Evolutionary conservation across 2,329 filamentous ascomycete genomes (phyloP), one percentile per base, ranked within the genome.

Genomic region (Sporothrix euskadiensis): DNA sequence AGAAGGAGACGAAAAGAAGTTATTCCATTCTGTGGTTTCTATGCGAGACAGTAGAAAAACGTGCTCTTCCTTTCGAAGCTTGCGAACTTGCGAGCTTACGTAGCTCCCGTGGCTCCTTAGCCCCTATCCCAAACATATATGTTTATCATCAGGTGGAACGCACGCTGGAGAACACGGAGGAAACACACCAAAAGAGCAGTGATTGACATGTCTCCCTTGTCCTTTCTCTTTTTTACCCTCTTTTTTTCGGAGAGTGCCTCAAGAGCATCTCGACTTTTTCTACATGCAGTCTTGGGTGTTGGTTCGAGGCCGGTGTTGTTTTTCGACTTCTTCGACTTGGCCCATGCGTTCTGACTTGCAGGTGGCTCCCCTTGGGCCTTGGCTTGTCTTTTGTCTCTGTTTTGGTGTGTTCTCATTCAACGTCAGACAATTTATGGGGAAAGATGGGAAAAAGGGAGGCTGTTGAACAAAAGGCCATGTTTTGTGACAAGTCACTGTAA

Each of bases 401-500:
- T 26, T 26, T 26, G 35, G 4, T 35, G 9, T 57, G 9, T 19
- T 44, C 22, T 49, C 26, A 68, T 49, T 49, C 14, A n/a, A 30
- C 14, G 44, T 32, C 12, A 32, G 22, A 49, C 44, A 47, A 30
- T 22, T 22, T 19, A 19, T 41, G 35, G 16, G 8, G 41, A 63
- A 35, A 35, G 26, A 19, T 41, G 35, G 59, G n/a, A 56, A 30
- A 56, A 56, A 26, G 52, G 26, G 52, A 56, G 22, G n/a, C 9
- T 9, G 4, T 12, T 22, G 8, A 6, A 22, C 7, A 32, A 39
- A 32, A 61, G 39, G 61, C 65, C 65, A 68, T 52, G 26, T 52
- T 68, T 68, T 68, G 44, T 68, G 65, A 68, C 44, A 22, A 35
- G 65, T 68, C 65, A 68, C 10, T n/a, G 61, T 35, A 26, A 68